Conservation (phyloP, 2,329 filamentous ascomycete genomes). For the Diaporthe sp. region DNA sequence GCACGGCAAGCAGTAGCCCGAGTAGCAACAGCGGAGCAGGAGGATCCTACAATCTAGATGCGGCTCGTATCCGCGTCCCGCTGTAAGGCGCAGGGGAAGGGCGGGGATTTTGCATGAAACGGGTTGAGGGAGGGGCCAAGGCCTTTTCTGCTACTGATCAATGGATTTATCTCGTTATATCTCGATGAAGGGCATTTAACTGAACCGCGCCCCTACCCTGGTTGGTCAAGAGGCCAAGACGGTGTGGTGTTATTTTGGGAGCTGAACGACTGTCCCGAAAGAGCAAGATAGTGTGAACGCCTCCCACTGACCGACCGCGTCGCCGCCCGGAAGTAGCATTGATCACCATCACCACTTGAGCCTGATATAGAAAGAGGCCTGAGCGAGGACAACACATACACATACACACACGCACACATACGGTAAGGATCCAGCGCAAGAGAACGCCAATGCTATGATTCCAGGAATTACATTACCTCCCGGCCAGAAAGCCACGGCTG, state of each 20-base stretch:
- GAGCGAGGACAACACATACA: no score
- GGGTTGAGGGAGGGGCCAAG: no score
- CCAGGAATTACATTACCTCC: slow-evolving; percentile 9
- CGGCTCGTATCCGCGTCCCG: slow-evolving; percentile 2
- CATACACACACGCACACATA: not conserved
- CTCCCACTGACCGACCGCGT: not conserved
- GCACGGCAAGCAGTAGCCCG: not conserved
- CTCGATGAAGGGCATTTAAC: not conserved
- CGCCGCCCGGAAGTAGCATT: not conserved
- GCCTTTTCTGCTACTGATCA: not conserved
- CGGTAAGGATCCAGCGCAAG: not conserved
- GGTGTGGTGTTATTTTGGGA: not conserved
- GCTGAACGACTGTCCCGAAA: slow-evolving; percentile 6
- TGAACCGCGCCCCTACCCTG: no score
- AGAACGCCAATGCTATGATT: slow-evolving; percentile 30
- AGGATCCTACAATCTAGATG: slow-evolving; percentile 14
- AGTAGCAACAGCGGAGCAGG: not conserved
- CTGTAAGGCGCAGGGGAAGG: not conserved
- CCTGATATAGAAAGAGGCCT: not conserved
- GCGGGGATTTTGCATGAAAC: no score
- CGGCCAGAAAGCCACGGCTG: slow-evolving; percentile 15
- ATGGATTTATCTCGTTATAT: not conserved
- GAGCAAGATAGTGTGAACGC: not conserved
- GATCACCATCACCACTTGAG: slow-evolving; percentile 7
- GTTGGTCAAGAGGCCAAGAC: slow-evolving; percentile 6